A percentile compares a stretch with the other conserved stretches of the same genome.
These are phyloP conservation scores for Acanthamoeba castellanii DNA, from an alignment of 208 protist species.

Conservation along the genomic window DNA sequence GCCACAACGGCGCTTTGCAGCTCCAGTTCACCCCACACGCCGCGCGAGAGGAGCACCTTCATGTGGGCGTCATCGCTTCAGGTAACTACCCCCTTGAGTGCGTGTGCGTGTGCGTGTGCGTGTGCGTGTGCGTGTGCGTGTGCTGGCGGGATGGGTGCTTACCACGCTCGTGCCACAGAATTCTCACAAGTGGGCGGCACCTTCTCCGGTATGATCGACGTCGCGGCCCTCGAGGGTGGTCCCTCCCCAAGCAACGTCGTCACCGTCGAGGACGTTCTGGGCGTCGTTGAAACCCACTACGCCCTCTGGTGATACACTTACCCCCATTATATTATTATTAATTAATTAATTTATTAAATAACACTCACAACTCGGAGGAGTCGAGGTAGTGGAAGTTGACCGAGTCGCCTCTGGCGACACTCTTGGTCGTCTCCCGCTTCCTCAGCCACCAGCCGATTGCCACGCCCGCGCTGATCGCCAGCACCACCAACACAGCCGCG, in stretches of 20 bases:
- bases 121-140: background rate
- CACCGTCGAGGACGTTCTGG: constrained; percentile 4
- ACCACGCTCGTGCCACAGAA: no score
- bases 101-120: no score
- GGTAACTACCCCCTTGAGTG: background rate
- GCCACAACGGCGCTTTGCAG: background rate
- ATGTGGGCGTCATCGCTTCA: constrained; percentile 5
- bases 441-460: background rate
- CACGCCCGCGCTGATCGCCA: background rate
- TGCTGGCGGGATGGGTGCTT: no score
- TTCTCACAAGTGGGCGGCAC: constrained; percentile 26
- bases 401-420: no score
- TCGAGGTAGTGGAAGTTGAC: no score
- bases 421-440: no score
- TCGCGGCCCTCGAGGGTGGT: background rate
- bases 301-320: constrained; percentile 42
- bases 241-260: background rate
- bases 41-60: constrained; percentile 8
- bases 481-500: background rate
- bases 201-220: constrained; percentile 17
- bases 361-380: no score
- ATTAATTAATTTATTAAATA: no score
- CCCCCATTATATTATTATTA: no score
- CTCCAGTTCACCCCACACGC: constrained; percentile 8
- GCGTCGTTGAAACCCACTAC: constrained; percentile 53